These are phyloP conservation scores for Serendipita sp. DNA, from an alignment of 768 basidiomycete species.

Conservation along the genomic window DNA sequence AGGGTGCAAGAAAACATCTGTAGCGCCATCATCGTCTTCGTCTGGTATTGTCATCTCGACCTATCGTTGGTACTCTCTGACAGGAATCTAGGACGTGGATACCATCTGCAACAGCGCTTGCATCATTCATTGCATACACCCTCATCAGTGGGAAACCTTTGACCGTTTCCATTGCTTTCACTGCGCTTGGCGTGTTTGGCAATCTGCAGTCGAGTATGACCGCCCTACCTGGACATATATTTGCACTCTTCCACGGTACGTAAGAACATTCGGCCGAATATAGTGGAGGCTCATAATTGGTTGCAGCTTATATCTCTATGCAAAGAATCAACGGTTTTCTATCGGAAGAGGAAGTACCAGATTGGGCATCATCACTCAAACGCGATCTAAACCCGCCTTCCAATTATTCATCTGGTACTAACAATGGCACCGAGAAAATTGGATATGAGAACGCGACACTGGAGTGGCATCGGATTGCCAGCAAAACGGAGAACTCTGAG, in stretches of 20 bases:
- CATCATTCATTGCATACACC: conserved; percentile 50
- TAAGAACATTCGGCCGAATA: background rate
- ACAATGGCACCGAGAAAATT: conserved; percentile 20
- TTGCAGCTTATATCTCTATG: conserved; percentile 60
- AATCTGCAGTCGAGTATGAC: conserved; percentile 57
- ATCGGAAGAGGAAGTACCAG: conserved; percentile 57
- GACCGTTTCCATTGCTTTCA: conserved; percentile 71
- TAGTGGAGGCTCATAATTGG: conserved; percentile 6
- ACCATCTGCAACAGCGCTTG: conserved; percentile 50
- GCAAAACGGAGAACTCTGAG: background rate
- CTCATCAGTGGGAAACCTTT: conserved; percentile 45
- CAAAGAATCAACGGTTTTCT: conserved; percentile 64
- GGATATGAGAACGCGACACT: conserved; percentile 43
- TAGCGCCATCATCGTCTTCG: conserved; percentile 46
- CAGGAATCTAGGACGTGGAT: conserved; percentile 44
- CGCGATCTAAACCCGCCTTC: conserved; percentile 8
- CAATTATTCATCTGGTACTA: background rate
- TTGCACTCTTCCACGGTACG: conserved; percentile 46
- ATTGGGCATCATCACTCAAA: conserved; percentile 58
- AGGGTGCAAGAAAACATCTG: conserved; percentile 44
- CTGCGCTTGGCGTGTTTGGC: conserved; percentile 59
- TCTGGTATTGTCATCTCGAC: conserved; percentile 30
- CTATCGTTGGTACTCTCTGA: background rate
- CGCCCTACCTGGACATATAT: conserved; percentile 44
- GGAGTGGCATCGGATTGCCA: conserved; percentile 31